These are phyloP conservation scores for Globisporangium irregulare DNA, from an alignment of 352 stramenopile genomes.

Conservation along the genomic window DNA sequence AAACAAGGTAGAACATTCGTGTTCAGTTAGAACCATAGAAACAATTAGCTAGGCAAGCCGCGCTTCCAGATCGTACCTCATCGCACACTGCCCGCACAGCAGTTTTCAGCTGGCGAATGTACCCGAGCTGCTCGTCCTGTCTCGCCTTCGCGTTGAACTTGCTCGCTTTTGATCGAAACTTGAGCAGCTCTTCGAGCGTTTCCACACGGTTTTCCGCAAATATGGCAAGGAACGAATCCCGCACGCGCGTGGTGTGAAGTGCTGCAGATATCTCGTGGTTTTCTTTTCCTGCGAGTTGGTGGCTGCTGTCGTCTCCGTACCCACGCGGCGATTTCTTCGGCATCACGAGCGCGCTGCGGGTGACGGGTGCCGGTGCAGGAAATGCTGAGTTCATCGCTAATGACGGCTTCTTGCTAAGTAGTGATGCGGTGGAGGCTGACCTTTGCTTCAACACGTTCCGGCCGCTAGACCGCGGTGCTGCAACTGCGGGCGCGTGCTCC, in stretches of 20 bases:
- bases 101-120: conserved; percentile 57
- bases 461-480: conserved; percentile 14
- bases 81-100: conserved; percentile 32
- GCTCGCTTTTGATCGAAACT: conserved; percentile 56
- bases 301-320: neutral
- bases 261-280: conserved; percentile 16
- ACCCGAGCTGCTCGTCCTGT: conserved; percentile 52
- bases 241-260: conserved; percentile 20
- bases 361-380: neutral
- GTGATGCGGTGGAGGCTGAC: conserved; percentile 3
- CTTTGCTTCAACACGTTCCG: conserved; percentile 22
- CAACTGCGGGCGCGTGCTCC: conserved; percentile 1
- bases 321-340: conserved; percentile 8
- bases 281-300: conserved; percentile 11
- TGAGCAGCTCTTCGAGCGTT: conserved; percentile 50
- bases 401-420: conserved; percentile 15
- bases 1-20: neutral
- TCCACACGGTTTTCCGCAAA: conserved; percentile 35
- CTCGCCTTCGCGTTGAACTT: conserved; percentile 64
- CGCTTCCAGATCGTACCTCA: conserved; percentile 22
- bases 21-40: neutral
- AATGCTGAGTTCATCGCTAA: conserved; percentile 1
- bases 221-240: conserved; percentile 29
- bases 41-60: neutral
- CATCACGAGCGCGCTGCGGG: neutral